Base-by-base conservation (phyloP, 129 eudicot genomes). In the Flaveria bidentis region DNA sequence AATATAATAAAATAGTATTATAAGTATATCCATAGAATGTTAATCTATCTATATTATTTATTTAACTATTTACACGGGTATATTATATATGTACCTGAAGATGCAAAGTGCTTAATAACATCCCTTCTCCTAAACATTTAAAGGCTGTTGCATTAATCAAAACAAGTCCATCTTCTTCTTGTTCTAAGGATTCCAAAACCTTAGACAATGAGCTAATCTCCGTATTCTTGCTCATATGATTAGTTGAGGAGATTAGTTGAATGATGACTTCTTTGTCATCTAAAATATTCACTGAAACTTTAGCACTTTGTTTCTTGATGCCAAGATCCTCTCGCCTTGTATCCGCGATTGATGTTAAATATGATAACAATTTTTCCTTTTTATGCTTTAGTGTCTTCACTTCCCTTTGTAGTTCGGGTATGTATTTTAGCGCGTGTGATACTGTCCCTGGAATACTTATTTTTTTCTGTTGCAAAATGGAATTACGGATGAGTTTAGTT, bases 381-480 rank as follows among this genome's bases (percentile, higher is more conserved):
- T 82, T 78, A 6, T 33, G 47, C 16, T 39, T 41, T 11, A 87
- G 73, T 14, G 16, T 39, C 44, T 79, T 81, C 25, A 87, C 85
- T 79, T 84, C 91, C 72, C 79, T 84, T 77, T 79, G 82, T 68
- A 87, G 58, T 47, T 87, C 84, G 0, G 91, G 91, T 76, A 87
- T 84, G 73, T 87, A 87, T 41, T 84, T 72, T 26, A 84, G 72
- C 6, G 74, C 77, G 1, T 56, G 69, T 0, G 85, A 75, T n/a
- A 85, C 75, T 17, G 80, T 76, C 33, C 79, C 47, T 0, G 81
- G 82, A 46, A 82, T 79, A 72, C 91, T 87, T 53, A 82, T 53
- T 25, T 84, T 87, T 64, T 78, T 78, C 91, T 87, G 88, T 50
- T 8, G 18, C 53, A 75, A 49, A 62, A 71, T 4, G 26, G 39